Evolutionary conservation across 2,329 filamentous ascomycete genomes (phyloP).

Genomic region (Penicillium sp.): DNA sequence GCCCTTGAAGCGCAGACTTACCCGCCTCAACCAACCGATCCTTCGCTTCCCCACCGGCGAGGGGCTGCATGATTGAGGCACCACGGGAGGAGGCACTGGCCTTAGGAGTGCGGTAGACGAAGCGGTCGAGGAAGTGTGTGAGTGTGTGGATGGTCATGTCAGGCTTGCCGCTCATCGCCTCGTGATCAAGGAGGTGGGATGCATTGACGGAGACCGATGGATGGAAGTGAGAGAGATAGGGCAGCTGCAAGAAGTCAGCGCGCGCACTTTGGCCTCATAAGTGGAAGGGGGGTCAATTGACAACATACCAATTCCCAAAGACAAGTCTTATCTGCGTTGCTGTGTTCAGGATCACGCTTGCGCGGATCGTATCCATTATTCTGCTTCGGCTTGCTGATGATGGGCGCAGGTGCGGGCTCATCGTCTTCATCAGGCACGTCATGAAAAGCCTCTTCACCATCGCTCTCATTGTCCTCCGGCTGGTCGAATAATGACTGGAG

Average conservation of each 20-base stretch:
- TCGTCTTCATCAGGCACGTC: slow-evolving; percentile 57
- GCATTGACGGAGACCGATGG: slow-evolving; percentile 87
- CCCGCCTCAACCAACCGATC: slow-evolving; percentile 56
- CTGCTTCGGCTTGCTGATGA: slow-evolving; percentile 25
- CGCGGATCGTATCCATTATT: slow-evolving; percentile 66
- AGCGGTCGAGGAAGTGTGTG: slow-evolving; percentile 93
- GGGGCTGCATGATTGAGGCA: slow-evolving; percentile 92
- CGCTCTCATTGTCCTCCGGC: slow-evolving; percentile 69
- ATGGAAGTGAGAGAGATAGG: slow-evolving; percentile 78
- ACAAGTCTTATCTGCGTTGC: slow-evolving; percentile 87
- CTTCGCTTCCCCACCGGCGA: slow-evolving; percentile 57
- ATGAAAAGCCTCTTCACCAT: slow-evolving; percentile 61
- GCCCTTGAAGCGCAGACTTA: slow-evolving; percentile 50
- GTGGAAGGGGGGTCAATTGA: too few relatives aligned
- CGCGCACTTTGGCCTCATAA: background rate
- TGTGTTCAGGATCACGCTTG: slow-evolving; percentile 86
- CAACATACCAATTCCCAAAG: slow-evolving; percentile 77
- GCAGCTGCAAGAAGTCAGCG: slow-evolving; percentile 39
- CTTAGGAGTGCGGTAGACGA: slow-evolving; percentile 95
- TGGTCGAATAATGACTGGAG: slow-evolving; percentile 72
- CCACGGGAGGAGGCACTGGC: slow-evolving; percentile 60
- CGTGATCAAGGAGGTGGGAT: slow-evolving; percentile 60
- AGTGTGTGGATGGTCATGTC: slow-evolving; percentile 85
- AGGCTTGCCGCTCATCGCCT: slow-evolving; percentile 74
- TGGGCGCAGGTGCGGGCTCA: slow-evolving; percentile 19